Evolutionary conservation across 441 rosid species (phyloP).

Genomic region (Populus trichocarpa): DNA sequence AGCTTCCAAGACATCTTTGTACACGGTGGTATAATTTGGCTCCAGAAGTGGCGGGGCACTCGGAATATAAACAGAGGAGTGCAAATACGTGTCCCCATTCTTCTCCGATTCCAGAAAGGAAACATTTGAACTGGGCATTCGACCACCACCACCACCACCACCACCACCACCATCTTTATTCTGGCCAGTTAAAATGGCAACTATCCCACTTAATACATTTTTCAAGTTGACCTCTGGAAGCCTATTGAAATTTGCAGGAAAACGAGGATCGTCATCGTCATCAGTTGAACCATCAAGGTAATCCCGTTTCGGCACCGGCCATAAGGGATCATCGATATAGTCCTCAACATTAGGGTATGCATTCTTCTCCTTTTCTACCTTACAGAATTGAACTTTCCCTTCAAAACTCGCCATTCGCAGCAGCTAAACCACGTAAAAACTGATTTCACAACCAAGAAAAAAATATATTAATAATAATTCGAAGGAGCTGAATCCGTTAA

Average conservation of each 20-base stretch:
- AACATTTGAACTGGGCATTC: slow-evolving; percentile 56
- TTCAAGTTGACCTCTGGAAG: slow-evolving; percentile 80
- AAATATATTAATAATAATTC: too few relatives aligned
- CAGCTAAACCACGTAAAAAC: not conserved
- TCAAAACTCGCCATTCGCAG: slow-evolving; percentile 46
- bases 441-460: not conserved
- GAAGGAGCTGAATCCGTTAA: not conserved
- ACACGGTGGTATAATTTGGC: slow-evolving; percentile 44
- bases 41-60: slow-evolving; percentile 96
- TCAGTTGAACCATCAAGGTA: not conserved
- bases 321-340: slow-evolving; percentile 20
- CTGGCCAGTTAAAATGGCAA: slow-evolving; percentile 77
- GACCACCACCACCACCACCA: slow-evolving; percentile 22
- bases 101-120: slow-evolving; percentile 73
- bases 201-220: slow-evolving; percentile 67
- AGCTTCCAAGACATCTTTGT: slow-evolving; percentile 68
- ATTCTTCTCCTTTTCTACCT: slow-evolving; percentile 32
- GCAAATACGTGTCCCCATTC: slow-evolving; percentile 73
- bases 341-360: slow-evolving; percentile 40
- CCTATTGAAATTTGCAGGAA: slow-evolving; percentile 11
- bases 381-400: slow-evolving; percentile 39
- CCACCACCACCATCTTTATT: slow-evolving; percentile 37
- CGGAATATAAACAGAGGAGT: slow-evolving; percentile 88
- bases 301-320: slow-evolving; percentile 5
- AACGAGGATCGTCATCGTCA: not conserved